Conservation (phyloP, 116 monocot genomes). For the Dioscorea cayenensis region DNA sequence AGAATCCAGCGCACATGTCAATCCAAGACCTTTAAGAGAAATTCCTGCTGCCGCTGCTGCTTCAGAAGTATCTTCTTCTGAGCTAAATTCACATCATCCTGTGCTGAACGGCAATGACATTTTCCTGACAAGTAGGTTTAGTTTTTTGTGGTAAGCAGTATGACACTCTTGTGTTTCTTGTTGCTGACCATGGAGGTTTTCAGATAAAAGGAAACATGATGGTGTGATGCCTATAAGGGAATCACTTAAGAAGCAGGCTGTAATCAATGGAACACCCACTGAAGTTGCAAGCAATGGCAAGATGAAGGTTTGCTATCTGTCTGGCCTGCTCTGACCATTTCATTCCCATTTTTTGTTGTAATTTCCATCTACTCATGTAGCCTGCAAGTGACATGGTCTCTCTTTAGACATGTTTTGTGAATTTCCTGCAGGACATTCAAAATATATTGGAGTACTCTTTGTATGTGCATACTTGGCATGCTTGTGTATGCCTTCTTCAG, state of each 20-base stretch:
- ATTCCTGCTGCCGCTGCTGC: neutral
- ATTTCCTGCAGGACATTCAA: neutral
- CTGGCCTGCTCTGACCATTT: neutral
- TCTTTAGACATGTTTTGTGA: neutral
- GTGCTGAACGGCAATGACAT: neutral
- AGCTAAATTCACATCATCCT: neutral
- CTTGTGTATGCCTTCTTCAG: no score
- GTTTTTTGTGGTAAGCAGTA: neutral
- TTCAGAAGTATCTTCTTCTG: neutral
- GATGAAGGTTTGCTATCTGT: constrained; percentile 9
- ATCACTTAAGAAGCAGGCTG: constrained; percentile 13
- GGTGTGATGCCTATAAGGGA: neutral
- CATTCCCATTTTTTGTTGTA: neutral
- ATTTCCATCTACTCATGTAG: neutral
- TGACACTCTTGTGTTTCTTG: neutral
- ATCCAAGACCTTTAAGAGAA: neutral
- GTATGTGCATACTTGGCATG: neutral
- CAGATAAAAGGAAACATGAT: constrained; percentile 8
- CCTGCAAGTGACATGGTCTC: neutral
- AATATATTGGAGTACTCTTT: neutral
- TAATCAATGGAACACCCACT: constrained; percentile 1
- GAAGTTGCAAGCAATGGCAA: neutral
- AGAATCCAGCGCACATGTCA: neutral
- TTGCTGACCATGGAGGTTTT: neutral
- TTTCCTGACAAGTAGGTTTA: constrained; percentile 8